phyloP scores from a whole-genome alignment of 2,329 filamentous ascomycete genomes.

The Esteya vermicola region DNA sequence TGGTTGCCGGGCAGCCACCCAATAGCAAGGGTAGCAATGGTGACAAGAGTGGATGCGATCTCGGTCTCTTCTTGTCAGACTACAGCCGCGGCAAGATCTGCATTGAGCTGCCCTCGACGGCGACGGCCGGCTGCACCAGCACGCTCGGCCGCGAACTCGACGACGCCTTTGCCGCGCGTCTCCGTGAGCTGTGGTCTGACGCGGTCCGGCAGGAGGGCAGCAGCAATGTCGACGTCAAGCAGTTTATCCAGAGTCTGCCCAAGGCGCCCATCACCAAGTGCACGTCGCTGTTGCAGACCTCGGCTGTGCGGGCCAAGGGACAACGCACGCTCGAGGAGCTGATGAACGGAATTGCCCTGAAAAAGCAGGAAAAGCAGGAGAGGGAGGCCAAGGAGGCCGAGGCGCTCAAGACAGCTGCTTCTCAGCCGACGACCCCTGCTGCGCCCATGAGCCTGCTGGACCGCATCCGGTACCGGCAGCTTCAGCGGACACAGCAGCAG shows the following conservation, averaged over 20 bases:
- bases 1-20: too few relatives aligned
- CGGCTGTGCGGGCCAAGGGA: constrained; percentile 48
- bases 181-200: constrained; percentile 29
- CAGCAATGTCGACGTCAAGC: constrained; percentile 16
- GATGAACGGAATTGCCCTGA: constrained; percentile 43
- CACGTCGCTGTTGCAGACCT: constrained; percentile 34
- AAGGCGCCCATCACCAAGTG: constrained; percentile 37
- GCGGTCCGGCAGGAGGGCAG: constrained; percentile 10
- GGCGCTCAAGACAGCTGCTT: constrained; percentile 19
- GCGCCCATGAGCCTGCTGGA: constrained; percentile 49
- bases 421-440: not conserved
- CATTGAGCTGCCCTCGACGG: constrained; percentile 35
- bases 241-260: constrained; percentile 43
- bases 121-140: constrained; percentile 26
- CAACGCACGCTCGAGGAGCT: constrained; percentile 56
- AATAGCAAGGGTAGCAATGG: too few relatives aligned
- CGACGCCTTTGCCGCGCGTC: constrained; percentile 36
- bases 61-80: constrained; percentile 24
- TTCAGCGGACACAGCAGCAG: constrained; percentile 27
- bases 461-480: constrained; percentile 58
- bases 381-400: constrained; percentile 20
- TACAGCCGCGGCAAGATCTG: constrained; percentile 33
- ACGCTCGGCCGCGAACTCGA: constrained; percentile 34
- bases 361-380: constrained; percentile 38
- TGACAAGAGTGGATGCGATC: not conserved